phyloP scores from a whole-genome alignment of 2,329 filamentous ascomycete genomes.

The Fusarium sp. region DNA sequence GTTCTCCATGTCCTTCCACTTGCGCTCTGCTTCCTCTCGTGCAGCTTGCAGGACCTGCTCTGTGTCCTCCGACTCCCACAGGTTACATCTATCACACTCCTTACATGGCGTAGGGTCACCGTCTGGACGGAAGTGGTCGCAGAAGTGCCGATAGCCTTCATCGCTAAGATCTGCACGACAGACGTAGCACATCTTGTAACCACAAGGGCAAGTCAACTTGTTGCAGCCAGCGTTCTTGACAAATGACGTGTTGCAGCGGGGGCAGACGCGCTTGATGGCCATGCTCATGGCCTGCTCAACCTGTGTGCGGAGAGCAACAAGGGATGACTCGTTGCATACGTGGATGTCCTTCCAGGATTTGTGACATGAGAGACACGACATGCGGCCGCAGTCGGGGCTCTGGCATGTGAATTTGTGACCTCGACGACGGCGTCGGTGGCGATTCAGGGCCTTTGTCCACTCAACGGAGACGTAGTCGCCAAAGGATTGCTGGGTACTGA shows the following conservation, averaged over 20 bases:
- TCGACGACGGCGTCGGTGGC: conserved; percentile 79
- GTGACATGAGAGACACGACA: conserved; percentile 86
- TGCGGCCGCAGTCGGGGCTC: conserved; percentile 75
- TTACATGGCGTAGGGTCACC: conserved; percentile 80
- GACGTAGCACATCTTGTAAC: conserved; percentile 98
- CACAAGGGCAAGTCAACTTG: conserved; percentile 95
- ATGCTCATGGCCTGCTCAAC: conserved; percentile 95
- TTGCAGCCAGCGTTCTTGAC: conserved; percentile 97
- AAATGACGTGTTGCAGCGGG: conserved; percentile 90
- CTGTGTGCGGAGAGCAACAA: conserved; percentile 86
- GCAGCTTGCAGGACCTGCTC: conserved; percentile 79
- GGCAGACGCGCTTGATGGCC: conserved; percentile 95
- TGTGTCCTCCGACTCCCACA: conserved; percentile 83
- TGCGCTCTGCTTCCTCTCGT: conserved; percentile 78
- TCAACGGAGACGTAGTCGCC: conserved; percentile 61
- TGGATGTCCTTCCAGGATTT: conserved; percentile 92
- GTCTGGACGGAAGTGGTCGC: conserved; percentile 91
- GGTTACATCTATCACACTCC: conserved; percentile 86
- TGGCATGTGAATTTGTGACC: conserved; percentile 85
- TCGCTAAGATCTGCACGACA: conserved; percentile 83
- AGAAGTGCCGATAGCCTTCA: conserved; percentile 94
- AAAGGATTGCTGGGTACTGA: conserved; percentile 61
- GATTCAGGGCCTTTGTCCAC: conserved; percentile 73
- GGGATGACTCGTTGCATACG: conserved; percentile 88
- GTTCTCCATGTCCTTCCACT: conserved; percentile 78